Evolutionary conservation across 1,139 yeast species (phyloP).

Genomic region (Saccharomyces hybrid): DNA sequence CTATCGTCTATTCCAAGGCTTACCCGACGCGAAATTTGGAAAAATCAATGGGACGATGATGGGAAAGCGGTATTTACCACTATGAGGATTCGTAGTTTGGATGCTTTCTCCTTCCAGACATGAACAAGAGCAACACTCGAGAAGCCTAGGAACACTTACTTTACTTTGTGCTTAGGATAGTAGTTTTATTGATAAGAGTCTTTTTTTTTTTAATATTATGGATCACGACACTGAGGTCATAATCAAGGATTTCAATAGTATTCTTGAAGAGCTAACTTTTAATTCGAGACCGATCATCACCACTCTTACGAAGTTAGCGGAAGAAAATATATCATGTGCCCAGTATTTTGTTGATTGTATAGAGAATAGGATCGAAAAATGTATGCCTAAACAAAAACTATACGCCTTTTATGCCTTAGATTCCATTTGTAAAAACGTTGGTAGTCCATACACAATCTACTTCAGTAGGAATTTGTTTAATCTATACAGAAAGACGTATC

Average conservation of each 20-base stretch:
- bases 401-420: constrained; percentile 79
- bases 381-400: constrained; percentile 75
- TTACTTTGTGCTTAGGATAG: too few relatives aligned
- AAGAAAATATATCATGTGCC: constrained; percentile 71
- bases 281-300: constrained; percentile 87
- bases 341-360: constrained; percentile 69
- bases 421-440: constrained; percentile 87
- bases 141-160: too few relatives aligned
- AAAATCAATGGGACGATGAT: too few relatives aligned
- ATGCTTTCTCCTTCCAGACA: too few relatives aligned
- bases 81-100: too few relatives aligned
- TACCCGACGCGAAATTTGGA: too few relatives aligned
- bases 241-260: constrained; percentile 27
- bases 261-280: constrained; percentile 65
- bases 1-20: too few relatives aligned
- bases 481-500: constrained; percentile 67
- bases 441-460: constrained; percentile 77
- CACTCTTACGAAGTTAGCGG: constrained; percentile 78
- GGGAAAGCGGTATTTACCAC: too few relatives aligned
- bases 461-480: constrained; percentile 37
- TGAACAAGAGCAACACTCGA: too few relatives aligned
- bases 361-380: constrained; percentile 53
- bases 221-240: constrained; percentile 20
- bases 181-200: not conserved
- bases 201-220: constrained; percentile 8